Percentiles rank a stretch among this genome's conserved stretches.
These are phyloP conservation scores for Leptomonas pyrrhocoris DNA, from an alignment of 208 protist species.

Conservation along the genomic window DNA sequence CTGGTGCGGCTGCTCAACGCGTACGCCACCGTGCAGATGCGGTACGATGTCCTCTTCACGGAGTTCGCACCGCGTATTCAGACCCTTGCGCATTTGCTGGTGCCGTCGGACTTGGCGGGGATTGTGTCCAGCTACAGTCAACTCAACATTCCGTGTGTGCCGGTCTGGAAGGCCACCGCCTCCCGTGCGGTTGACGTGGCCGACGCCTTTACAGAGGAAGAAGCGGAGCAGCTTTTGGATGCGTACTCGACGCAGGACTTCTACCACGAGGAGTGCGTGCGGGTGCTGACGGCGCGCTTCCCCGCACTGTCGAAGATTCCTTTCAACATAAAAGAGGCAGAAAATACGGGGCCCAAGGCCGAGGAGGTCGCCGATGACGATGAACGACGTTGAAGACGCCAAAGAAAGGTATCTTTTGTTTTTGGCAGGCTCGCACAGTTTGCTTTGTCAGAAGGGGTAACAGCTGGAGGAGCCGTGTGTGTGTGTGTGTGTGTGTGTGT, in stretches of 20 bases:
- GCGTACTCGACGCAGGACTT: constrained; percentile 38
- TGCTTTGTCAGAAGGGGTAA: too few relatives aligned
- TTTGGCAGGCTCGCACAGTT: too few relatives aligned
- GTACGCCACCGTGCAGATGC: constrained; percentile 80
- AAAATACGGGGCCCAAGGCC: neutral
- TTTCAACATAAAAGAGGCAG: neutral
- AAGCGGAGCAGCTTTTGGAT: constrained; percentile 36
- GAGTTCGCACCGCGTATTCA: constrained; percentile 74
- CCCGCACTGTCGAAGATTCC: constrained; percentile 30
- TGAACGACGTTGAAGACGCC: too few relatives aligned
- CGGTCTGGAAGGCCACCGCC: constrained; percentile 56
- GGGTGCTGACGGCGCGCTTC: constrained; percentile 35
- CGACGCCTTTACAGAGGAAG: constrained; percentile 41
- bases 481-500: too few relatives aligned
- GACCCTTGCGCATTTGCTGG: constrained; percentile 58
- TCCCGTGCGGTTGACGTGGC: constrained; percentile 35
- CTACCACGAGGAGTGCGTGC: constrained; percentile 28
- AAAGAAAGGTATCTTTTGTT: too few relatives aligned
- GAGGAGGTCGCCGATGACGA: neutral
- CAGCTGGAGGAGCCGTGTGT: too few relatives aligned
- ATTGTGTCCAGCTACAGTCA: constrained; percentile 58
- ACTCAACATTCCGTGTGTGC: constrained; percentile 41
- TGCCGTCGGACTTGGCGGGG: constrained; percentile 40
- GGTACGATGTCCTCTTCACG: constrained; percentile 74
- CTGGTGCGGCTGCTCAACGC: constrained; percentile 53